Percentiles rank a stretch among this genome's conserved stretches.
Evolutionary conservation across 179 eudicot species (phyloP).

Genomic region (Spergularia azorica): DNA sequence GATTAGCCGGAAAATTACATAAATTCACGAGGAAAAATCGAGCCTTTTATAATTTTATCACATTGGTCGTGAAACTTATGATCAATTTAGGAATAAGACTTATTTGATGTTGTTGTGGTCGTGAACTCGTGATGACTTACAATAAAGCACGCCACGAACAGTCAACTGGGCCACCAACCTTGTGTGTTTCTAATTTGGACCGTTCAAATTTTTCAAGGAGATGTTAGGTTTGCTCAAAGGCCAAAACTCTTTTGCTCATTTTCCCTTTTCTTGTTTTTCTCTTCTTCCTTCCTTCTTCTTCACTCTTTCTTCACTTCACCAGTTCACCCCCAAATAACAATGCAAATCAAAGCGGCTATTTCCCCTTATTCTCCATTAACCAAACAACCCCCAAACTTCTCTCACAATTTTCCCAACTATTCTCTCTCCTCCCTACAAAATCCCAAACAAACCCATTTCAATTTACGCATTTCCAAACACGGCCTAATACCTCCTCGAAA

Average conservation of each 20-base stretch:
- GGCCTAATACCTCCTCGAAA: not conserved
- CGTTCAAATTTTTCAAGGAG: not conserved
- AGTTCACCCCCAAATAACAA: not conserved
- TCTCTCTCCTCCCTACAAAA: not conserved
- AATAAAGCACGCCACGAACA: not conserved
- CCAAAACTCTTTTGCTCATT: not conserved
- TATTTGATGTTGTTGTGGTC: too few species aligned
- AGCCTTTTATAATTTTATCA: too few species aligned
- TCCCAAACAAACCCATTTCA: slow-evolving; percentile 1
- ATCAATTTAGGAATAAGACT: too few species aligned
- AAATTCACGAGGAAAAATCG: too few species aligned
- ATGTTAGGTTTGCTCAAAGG: not conserved
- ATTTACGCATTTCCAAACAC: slow-evolving; percentile 4
- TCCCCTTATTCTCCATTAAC: not conserved
- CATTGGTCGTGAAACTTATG: too few species aligned
- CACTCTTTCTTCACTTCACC: not conserved
- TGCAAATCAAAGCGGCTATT: slow-evolving; percentile 30
- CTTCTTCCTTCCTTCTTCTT: not conserved
- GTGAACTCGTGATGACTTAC: too few species aligned
- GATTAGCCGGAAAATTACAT: too few species aligned
- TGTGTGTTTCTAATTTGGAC: not conserved
- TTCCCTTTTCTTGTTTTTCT: not conserved
- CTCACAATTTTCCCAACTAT: slow-evolving; percentile 12
- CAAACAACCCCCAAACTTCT: not conserved
- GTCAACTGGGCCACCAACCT: not conserved